Evolutionary conservation across 1,139 yeast species (phyloP).

Genomic region (Meyerozyma athensensis): DNA sequence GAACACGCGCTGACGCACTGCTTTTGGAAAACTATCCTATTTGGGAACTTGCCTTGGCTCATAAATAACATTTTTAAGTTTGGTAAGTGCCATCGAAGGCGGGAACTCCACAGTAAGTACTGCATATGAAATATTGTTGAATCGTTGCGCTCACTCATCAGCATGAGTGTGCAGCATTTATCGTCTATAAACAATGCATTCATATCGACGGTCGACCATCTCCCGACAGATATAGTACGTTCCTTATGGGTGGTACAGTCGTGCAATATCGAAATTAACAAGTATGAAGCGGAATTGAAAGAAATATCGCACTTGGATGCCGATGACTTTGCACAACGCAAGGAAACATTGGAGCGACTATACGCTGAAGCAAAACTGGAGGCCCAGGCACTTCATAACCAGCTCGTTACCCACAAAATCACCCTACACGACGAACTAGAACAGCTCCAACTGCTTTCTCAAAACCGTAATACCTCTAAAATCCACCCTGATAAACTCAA

Average conservation of each 20-base stretch:
- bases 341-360: conserved; percentile 12
- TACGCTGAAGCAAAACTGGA: conserved; percentile 32
- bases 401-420: conserved; percentile 28
- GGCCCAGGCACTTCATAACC: conserved; percentile 30
- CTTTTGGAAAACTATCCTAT: no score
- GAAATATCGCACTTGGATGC: conserved; percentile 8
- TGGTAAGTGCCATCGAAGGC: no score
- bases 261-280: conserved; percentile 28
- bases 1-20: no score
- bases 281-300: conserved; percentile 17
- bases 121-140: not conserved
- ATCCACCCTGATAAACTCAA: conserved; percentile 21
- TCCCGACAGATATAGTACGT: conserved; percentile 43
- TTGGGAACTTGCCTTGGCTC: no score
- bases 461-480: conserved; percentile 10
- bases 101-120: no score
- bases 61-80: no score
- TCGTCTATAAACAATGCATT: conserved; percentile 33
- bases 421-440: conserved; percentile 27
- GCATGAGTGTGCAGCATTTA: conserved; percentile 16
- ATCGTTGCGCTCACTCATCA: not conserved
- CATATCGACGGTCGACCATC: conserved; percentile 42
- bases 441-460: conserved; percentile 21
- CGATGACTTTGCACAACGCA: conserved; percentile 11
- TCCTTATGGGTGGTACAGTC: conserved; percentile 44